Evolutionary conservation across 2,329 filamentous ascomycete species (phyloP).

Genomic region (Colletotrichum zoysiae): DNA sequence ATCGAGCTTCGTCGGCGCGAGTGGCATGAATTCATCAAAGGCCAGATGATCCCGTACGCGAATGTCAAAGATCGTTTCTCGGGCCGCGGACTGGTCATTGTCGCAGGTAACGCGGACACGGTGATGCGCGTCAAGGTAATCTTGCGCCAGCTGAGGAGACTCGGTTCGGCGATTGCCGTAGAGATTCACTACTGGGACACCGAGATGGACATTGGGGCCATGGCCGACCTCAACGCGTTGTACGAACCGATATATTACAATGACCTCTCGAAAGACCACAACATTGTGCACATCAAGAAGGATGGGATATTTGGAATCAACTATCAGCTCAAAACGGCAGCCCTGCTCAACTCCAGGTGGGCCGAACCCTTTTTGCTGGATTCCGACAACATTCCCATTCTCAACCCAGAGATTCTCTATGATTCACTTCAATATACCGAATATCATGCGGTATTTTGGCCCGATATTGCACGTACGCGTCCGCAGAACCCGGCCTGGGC

Average conservation of each 20-base stretch:
- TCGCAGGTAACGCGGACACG: constrained; percentile 34
- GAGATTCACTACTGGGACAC: constrained; percentile 32
- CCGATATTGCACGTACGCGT: constrained; percentile 26
- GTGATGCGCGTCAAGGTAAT: constrained; percentile 33
- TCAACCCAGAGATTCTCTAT: constrained; percentile 19
- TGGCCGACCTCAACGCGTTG: constrained; percentile 26
- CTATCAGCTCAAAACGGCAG: constrained; percentile 37
- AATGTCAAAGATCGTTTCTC: constrained; percentile 24
- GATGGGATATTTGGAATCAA: constrained; percentile 35
- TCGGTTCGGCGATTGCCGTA: constrained; percentile 5
- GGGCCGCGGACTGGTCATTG: constrained; percentile 25
- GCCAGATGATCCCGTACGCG: constrained; percentile 27
- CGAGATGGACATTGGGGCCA: constrained; percentile 22
- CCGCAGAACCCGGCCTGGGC: constrained; percentile 29
- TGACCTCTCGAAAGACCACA: constrained; percentile 28
- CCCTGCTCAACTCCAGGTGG: constrained; percentile 26
- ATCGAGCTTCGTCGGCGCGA: constrained; percentile 35
- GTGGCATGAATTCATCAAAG: constrained; percentile 29
- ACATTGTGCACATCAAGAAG: constrained; percentile 32
- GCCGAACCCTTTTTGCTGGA: constrained; percentile 21
- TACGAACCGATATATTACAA: constrained; percentile 34
- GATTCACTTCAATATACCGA: constrained; percentile 30
- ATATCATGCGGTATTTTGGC: constrained; percentile 30
- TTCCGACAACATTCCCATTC: constrained; percentile 26
- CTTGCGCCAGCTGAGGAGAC: constrained; percentile 24